Conservation (phyloP, 2,329 filamentous ascomycete genomes). For the Aaosphaeria arxii region DNA sequence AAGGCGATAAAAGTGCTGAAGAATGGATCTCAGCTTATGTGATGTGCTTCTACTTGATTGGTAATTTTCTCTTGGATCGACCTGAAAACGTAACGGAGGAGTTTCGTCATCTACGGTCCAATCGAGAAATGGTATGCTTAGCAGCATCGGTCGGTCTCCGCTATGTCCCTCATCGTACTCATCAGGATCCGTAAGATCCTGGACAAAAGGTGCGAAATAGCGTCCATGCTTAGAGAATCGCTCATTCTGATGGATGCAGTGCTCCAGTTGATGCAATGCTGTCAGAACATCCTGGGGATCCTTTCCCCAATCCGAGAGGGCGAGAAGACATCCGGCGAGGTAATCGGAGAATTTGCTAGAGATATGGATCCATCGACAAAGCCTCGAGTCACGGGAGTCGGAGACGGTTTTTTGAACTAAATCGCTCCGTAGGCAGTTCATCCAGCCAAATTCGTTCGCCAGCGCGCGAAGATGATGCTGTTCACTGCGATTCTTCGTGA, state of each 20-base stretch:
- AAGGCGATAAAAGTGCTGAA: slow-evolving; percentile 43
- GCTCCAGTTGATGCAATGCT: slow-evolving; percentile 32
- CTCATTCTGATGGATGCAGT: slow-evolving; percentile 38
- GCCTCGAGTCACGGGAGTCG: slow-evolving; percentile 24
- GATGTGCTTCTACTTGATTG: slow-evolving; percentile 37
- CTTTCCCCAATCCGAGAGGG: slow-evolving; percentile 28
- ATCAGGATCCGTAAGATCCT: slow-evolving; percentile 22
- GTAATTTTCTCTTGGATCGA: slow-evolving; percentile 42
- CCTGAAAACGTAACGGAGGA: slow-evolving; percentile 41
- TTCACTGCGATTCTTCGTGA: slow-evolving; percentile 33
- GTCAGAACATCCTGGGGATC: slow-evolving; percentile 11
- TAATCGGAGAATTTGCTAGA: slow-evolving; percentile 42
- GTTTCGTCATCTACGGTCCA: slow-evolving; percentile 39
- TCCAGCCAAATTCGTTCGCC: slow-evolving; percentile 42
- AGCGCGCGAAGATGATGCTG: slow-evolving; percentile 32
- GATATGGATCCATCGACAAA: slow-evolving; percentile 43
- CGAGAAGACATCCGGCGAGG: slow-evolving; percentile 31
- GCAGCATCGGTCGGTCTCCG: slow-evolving; percentile 32
- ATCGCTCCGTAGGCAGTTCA: slow-evolving; percentile 35
- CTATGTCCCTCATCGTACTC: slow-evolving; percentile 3
- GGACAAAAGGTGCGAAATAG: slow-evolving; percentile 42
- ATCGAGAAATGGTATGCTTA: slow-evolving; percentile 43
- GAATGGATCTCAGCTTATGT: slow-evolving; percentile 39
- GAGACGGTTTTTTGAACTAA: slow-evolving; percentile 25
- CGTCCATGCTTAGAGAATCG: slow-evolving; percentile 44